These are phyloP conservation scores for Flaveria bidentis DNA, from an alignment of 129 eudicot species.

Conservation along the genomic window DNA sequence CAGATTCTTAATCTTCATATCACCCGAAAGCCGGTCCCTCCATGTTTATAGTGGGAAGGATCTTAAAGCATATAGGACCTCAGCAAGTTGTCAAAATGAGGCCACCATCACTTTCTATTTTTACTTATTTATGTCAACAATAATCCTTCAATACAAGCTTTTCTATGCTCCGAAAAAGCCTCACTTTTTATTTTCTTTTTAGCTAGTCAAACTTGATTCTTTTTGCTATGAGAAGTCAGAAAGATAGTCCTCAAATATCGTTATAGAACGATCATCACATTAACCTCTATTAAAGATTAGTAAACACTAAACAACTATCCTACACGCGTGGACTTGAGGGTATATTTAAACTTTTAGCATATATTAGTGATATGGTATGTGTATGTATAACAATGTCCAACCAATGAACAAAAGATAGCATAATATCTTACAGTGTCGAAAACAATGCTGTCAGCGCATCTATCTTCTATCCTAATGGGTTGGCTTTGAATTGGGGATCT, in stretches of 20 bases:
- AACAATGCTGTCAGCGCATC: constrained; percentile 48
- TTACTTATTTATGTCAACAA: constrained; percentile 23
- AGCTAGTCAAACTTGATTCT: constrained; percentile 37
- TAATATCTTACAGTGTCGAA: constrained; percentile 39
- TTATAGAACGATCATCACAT: not conserved
- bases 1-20: constrained; percentile 54
- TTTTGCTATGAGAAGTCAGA: constrained; percentile 22
- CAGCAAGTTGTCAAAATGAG: constrained; percentile 42
- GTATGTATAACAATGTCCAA: constrained; percentile 28
- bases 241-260: constrained; percentile 30
- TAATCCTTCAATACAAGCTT: constrained; percentile 16
- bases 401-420: constrained; percentile 30
- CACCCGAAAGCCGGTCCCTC: constrained; percentile 40
- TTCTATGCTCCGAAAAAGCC: constrained; percentile 13
- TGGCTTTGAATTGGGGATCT: constrained; percentile 43
- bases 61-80: constrained; percentile 36
- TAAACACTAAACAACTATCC: constrained; percentile 11
- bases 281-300: constrained; percentile 12
- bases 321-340: constrained; percentile 6
- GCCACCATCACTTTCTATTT: constrained; percentile 32
- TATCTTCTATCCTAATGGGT: constrained; percentile 54
- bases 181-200: constrained; percentile 28
- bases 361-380: constrained; percentile 22
- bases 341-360: constrained; percentile 13
- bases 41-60: constrained; percentile 42